Percentiles rank a stretch among this genome's conserved stretches.
phyloP scores from a whole-genome alignment of 2,329 filamentous ascomycete species.

The Phyllosticta citribraziliensis region DNA sequence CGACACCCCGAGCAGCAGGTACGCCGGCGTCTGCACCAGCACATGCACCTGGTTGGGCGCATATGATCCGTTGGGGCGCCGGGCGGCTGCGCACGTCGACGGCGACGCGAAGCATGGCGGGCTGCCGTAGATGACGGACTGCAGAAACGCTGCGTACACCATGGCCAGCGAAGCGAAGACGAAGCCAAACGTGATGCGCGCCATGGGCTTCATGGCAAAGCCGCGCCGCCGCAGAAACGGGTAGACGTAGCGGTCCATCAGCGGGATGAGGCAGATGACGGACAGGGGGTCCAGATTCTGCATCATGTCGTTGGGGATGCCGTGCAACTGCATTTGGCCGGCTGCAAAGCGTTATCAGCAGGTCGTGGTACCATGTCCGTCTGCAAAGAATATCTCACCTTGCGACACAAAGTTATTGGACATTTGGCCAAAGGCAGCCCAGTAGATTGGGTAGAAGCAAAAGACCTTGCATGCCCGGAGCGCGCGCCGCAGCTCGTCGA shows the following conservation, averaged over 20 bases:
- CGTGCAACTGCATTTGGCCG: constrained; percentile 36
- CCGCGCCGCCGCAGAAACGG: constrained; percentile 32
- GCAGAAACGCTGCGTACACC: constrained; percentile 47
- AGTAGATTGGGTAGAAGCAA: constrained; percentile 38
- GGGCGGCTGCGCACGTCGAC: constrained; percentile 27
- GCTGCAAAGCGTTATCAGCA: constrained; percentile 17
- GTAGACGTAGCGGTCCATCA: constrained; percentile 37
- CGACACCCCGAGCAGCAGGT: constrained; percentile 34
- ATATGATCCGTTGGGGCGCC: constrained; percentile 19
- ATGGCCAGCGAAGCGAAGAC: constrained; percentile 44
- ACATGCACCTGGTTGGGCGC: constrained; percentile 36
- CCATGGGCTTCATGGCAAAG: constrained; percentile 39
- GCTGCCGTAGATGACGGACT: constrained; percentile 45
- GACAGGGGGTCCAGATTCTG: constrained; percentile 39
- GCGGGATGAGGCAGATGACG: constrained; percentile 37
- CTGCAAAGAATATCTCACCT: constrained; percentile 16
- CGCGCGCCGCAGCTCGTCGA: constrained; percentile 61
- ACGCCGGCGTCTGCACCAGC: constrained; percentile 36
- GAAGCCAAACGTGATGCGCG: constrained; percentile 44
- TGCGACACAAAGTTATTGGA: constrained; percentile 40
- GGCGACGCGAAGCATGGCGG: constrained; percentile 43
- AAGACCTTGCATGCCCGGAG: constrained; percentile 62
- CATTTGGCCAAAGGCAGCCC: constrained; percentile 37
- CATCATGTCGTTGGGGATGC: constrained; percentile 40
- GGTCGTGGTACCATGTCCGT: not conserved